phyloP scores from a whole-genome alignment of 2,329 filamentous ascomycete species.

The Ceratocystis diversiconidia region DNA sequence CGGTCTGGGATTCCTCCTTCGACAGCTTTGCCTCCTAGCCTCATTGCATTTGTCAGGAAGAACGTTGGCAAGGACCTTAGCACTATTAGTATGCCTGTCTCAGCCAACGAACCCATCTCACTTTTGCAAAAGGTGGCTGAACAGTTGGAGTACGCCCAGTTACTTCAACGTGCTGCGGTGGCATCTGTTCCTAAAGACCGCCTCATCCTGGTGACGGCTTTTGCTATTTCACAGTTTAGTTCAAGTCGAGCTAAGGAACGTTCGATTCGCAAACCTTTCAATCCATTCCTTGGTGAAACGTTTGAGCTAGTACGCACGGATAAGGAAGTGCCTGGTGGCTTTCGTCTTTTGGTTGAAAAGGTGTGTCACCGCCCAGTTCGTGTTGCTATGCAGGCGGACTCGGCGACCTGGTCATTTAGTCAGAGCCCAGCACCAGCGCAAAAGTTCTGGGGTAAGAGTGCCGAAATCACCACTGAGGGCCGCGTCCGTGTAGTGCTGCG shows the following conservation, averaged over 20 bases:
- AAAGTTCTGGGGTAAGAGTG: constrained; percentile 97
- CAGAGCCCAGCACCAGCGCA: constrained; percentile 82
- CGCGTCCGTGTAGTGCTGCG: constrained; percentile 64
- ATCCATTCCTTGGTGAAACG: constrained; percentile 90
- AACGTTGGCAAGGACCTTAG: constrained; percentile 97
- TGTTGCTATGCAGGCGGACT: constrained; percentile 85
- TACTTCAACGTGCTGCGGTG: constrained; percentile 62
- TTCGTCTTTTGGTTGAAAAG: constrained; percentile 89
- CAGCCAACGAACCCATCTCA: constrained; percentile 84
- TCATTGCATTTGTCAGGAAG: constrained; percentile 89
- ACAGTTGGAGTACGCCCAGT: constrained; percentile 74
- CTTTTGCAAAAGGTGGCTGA: constrained; percentile 80
- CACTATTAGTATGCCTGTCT: constrained; percentile 94
- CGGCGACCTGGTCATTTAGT: constrained; percentile 68
- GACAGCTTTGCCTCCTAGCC: constrained; percentile 67
- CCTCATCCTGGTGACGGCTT: constrained; percentile 73
- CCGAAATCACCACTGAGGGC: constrained; percentile 86
- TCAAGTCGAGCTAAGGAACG: constrained; percentile 74
- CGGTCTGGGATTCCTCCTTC: constrained; percentile 58
- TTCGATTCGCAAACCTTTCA: constrained; percentile 90
- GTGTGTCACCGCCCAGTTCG: constrained; percentile 85
- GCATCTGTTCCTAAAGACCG: constrained; percentile 50
- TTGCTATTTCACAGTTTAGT: constrained; percentile 79
- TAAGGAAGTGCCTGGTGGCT: constrained; percentile 54
- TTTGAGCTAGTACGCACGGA: constrained; percentile 84